A percentile compares a stretch with the other conserved stretches of the same genome.
phyloP scores from a whole-genome alignment of 1,284 basidiomycete species.

The Psilocybe mexicana region DNA sequence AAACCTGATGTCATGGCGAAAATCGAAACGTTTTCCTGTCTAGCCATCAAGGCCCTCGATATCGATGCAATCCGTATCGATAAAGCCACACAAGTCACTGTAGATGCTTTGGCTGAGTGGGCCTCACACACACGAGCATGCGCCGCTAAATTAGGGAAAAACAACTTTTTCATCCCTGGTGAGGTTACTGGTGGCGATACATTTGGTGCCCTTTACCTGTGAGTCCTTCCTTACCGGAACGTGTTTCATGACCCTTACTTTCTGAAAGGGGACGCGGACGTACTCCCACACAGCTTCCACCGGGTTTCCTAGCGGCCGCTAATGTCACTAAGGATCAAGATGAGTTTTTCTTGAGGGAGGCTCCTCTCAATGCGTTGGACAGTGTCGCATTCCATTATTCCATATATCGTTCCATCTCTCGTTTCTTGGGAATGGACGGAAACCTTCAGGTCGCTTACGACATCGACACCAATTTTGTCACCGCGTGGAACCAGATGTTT shows the following conservation, averaged over 20 bases:
- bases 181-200: constrained; percentile 95
- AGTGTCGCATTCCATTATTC: constrained; percentile 90
- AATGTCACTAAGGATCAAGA: constrained; percentile 60
- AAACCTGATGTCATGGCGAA: constrained; percentile 73
- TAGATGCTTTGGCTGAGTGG: constrained; percentile 80
- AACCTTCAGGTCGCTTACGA: constrained; percentile 88
- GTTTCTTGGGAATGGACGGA: constrained; percentile 92
- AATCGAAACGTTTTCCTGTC: constrained; percentile 77
- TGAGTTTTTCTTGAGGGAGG: constrained; percentile 79
- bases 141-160: constrained; percentile 70
- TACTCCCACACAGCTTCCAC: constrained; percentile 66
- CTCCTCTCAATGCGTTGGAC: constrained; percentile 66
- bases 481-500: constrained; percentile 89
- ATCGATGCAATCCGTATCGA: constrained; percentile 93
- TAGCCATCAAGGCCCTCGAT: constrained; percentile 84
- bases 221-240: constrained; percentile 29
- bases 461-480: constrained; percentile 76
- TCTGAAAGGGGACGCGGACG: constrained; percentile 77
- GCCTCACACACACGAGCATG: constrained; percentile 71
- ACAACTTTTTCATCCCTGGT: constrained; percentile 86
- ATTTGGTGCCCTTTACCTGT: constrained; percentile 86
- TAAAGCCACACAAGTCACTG: constrained; percentile 88
- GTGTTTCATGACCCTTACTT: constrained; percentile 4
- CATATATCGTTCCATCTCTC: constrained; percentile 78
- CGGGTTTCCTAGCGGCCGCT: constrained; percentile 66